phyloP scores from a whole-genome alignment of 257 asterid genomes.

The Gentiana macrophylla region DNA sequence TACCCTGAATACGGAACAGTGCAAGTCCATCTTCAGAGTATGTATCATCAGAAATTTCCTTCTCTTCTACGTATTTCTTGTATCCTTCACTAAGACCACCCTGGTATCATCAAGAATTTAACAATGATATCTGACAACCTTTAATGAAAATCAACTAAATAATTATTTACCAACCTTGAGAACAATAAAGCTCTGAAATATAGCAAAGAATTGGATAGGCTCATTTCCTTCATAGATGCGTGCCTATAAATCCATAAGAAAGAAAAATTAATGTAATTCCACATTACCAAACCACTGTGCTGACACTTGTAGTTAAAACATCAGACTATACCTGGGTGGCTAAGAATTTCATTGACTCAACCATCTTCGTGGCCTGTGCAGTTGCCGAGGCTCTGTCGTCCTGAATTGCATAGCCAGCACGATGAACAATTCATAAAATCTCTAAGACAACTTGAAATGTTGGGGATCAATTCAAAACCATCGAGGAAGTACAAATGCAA shows the following conservation, averaged over 20 bases:
- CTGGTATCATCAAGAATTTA: slow-evolving; percentile 27
- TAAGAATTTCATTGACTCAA: slow-evolving; percentile 70
- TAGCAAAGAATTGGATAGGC: slow-evolving; percentile 52
- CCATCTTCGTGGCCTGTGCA: slow-evolving; percentile 89
- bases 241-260: slow-evolving; percentile 40
- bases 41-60: slow-evolving; percentile 57
- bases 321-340: slow-evolving; percentile 61
- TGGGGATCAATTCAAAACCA: background rate
- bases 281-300: background rate
- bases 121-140: slow-evolving; percentile 10
- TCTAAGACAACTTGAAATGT: slow-evolving; percentile 5
- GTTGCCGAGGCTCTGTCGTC: slow-evolving; percentile 72
- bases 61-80: slow-evolving; percentile 39
- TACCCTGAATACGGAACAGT: slow-evolving; percentile 71
- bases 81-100: slow-evolving; percentile 65
- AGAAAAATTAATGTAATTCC: slow-evolving; percentile 3
- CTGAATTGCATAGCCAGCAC: slow-evolving; percentile 20
- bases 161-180: slow-evolving; percentile 41
- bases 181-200: slow-evolving; percentile 53
- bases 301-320: background rate
- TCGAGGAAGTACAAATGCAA: background rate
- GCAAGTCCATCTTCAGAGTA: slow-evolving; percentile 50
- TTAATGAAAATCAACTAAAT: background rate
- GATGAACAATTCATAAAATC: no score
- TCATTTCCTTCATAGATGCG: slow-evolving; percentile 71